Base-by-base conservation (phyloP, 2,329 filamentous ascomycete genomes). In the Calonectria pseudoturangicola region DNA sequence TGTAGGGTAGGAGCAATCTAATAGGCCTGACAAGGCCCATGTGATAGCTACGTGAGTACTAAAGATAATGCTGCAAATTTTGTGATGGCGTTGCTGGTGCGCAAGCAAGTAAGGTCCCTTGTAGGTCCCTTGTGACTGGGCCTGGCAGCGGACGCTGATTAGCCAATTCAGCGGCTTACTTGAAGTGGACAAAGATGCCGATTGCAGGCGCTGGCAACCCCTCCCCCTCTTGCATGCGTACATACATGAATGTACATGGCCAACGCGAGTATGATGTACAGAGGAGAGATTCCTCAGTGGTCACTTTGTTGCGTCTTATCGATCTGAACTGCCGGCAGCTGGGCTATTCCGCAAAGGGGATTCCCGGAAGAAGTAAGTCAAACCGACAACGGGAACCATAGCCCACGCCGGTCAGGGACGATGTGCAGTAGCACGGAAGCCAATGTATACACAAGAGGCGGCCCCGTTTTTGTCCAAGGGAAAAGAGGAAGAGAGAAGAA, bases 1-100 rank as follows among this genome's bases (percentile, higher is more conserved):
- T 71, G 68, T 72, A 73, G 51, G 69, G 39, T 58, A 64, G 63
- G 54, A 33, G 54, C 25, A 60, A 66, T 70, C 63, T 66, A 41
- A 64, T 62, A 70, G 71, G 64, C 58, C 41, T 64, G 47, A 39
- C n/a, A 43, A 64, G 30, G 30, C 60, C 33, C 71, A 70, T 45
- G 68, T 28, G 68, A 68, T 60, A 27, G 63, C 51, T 63, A 30
- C 41, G 33, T 43, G 16, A 47, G 51, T 50, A 28, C 21, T 21
- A 21, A 21, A 21, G 48, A 64, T 33, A 65, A 50, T 70, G 54
- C 63, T 64, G 51, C 56, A 48, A 68, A 68, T 66, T 47, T 47
- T 60, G 58, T 64, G 54, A 73, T 65, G 30, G 66, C 27, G 33
- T 54, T 50, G 51, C 43, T 62, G 15, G 41, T 50, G 41, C 36